phyloP scores from a whole-genome alignment of 371 early-diverging fungal species.

The Rhizomucor miehei region DNA sequence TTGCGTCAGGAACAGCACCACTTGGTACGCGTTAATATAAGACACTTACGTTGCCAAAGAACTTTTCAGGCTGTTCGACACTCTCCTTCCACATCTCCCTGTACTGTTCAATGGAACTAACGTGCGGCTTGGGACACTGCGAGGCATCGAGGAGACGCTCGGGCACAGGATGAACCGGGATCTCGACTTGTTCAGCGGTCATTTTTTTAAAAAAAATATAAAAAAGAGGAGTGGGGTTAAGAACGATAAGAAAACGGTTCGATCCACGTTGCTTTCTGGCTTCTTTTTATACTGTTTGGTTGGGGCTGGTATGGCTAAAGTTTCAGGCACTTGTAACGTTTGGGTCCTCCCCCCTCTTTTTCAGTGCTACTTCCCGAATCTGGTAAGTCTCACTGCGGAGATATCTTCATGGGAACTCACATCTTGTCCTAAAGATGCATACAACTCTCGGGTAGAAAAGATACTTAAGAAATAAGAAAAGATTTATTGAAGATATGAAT shows the following conservation, averaged over 20 bases:
- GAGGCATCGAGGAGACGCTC: slow-evolving; percentile 47
- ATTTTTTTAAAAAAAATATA: no score
- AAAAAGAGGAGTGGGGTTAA: slow-evolving; percentile 3
- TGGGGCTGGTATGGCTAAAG: slow-evolving; percentile 4
- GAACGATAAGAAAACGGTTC: neutral
- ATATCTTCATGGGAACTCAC: slow-evolving; percentile 4
- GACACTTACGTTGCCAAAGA: slow-evolving; percentile 19
- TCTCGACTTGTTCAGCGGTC: slow-evolving; percentile 5
- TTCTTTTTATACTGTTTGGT: slow-evolving; percentile 1
- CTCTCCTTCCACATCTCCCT: slow-evolving; percentile 73
- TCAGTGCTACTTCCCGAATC: slow-evolving; percentile 10
- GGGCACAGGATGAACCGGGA: slow-evolving; percentile 48
- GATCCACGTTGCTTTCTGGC: slow-evolving; percentile 1
- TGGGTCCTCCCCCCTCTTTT: no score
- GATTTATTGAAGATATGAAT: no score
- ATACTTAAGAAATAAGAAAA: no score
- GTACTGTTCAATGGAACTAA: slow-evolving; percentile 78
- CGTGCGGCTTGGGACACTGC: slow-evolving; percentile 63
- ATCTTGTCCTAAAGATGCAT: no score
- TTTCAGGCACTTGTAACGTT: slow-evolving; percentile 12
- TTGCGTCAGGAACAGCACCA: neutral
- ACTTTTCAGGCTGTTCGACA: slow-evolving; percentile 63
- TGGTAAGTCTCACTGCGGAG: slow-evolving; percentile 10
- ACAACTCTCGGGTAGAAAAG: no score
- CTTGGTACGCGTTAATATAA: no score